These are phyloP conservation scores for Phaeosphaeriaceae sp. DNA, from an alignment of 2,329 filamentous ascomycete genomes.

Conservation along the genomic window DNA sequence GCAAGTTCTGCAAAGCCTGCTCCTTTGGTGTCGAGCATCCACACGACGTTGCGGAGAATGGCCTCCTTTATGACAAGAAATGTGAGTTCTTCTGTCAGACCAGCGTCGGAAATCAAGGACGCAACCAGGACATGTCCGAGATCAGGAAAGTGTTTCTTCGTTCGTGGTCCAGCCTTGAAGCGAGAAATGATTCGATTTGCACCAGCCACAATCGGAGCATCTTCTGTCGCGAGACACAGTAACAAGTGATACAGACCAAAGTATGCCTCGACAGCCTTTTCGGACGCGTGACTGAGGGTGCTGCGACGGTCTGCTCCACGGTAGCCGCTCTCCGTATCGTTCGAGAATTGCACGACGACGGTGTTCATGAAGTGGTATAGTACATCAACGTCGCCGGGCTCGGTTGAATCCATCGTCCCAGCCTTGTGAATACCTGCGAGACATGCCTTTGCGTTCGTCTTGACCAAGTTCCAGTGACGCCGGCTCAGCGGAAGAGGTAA, in stretches of 20 bases:
- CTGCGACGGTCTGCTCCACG: conserved; percentile 35
- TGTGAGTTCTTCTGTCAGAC: conserved; percentile 50
- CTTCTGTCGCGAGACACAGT: conserved; percentile 54
- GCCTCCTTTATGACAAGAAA: conserved; percentile 58
- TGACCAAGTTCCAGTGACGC: conserved; percentile 54
- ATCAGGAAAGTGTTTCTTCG: conserved; percentile 55
- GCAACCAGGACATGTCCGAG: conserved; percentile 59
- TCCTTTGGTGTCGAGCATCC: conserved; percentile 54
- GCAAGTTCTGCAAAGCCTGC: conserved; percentile 53
- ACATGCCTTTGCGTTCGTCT: conserved; percentile 25
- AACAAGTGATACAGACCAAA: conserved; percentile 62
- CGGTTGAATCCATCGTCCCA: conserved; percentile 27
- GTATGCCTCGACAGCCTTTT: conserved; percentile 62
- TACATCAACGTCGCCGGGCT: conserved; percentile 40
- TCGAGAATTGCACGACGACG: conserved; percentile 58
- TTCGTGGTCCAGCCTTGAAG: conserved; percentile 51
- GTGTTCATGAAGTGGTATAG: conserved; percentile 60
- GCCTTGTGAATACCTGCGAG: conserved; percentile 35
- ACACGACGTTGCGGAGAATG: conserved; percentile 60
- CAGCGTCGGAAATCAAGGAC: conserved; percentile 54
- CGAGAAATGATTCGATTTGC: conserved; percentile 52
- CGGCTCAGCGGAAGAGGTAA: conserved; percentile 57
- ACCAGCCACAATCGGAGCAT: conserved; percentile 42
- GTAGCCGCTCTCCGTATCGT: conserved; percentile 28
- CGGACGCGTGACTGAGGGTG: conserved; percentile 56